Percentiles rank a stretch among this genome's conserved stretches.
Conservation (phyloP, 768 basidiomycete species). For the Paxillus rubicundulus region DNA sequence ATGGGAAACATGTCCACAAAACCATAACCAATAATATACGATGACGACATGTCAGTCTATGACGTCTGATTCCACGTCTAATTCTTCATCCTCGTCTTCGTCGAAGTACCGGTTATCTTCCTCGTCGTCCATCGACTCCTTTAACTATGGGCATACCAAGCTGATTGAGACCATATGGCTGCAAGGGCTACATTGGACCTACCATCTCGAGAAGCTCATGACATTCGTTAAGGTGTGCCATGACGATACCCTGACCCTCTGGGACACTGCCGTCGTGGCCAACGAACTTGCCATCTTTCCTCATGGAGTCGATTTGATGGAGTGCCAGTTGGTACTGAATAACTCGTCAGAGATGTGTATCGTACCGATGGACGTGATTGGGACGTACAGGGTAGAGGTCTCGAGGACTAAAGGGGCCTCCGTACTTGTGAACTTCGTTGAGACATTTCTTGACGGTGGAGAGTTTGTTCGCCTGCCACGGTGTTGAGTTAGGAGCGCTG, state of each 20-base stretch:
- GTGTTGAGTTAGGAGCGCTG: neutral
- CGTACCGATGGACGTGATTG: neutral
- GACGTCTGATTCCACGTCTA: constrained; percentile 12
- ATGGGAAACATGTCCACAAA: neutral
- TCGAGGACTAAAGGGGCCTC: constrained; percentile 87
- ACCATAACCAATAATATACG: neutral
- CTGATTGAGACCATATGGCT: neutral
- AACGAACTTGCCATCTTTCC: constrained; percentile 91
- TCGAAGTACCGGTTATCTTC: constrained; percentile 58
- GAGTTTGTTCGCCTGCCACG: constrained; percentile 83
- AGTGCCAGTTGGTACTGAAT: constrained; percentile 86
- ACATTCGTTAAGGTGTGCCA: constrained; percentile 94
- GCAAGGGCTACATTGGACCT: constrained; percentile 16
- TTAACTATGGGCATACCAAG: constrained; percentile 46
- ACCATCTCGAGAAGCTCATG: constrained; percentile 97
- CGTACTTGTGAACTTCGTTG: constrained; percentile 93
- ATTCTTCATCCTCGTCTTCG: constrained; percentile 42
- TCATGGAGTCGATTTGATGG: constrained; percentile 91
- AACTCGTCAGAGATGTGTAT: constrained; percentile 3
- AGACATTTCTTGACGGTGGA: constrained; percentile 96
- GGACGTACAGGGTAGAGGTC: constrained; percentile 87
- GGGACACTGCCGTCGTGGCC: constrained; percentile 86
- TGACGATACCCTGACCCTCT: constrained; percentile 94
- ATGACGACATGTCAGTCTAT: constrained; percentile 5
- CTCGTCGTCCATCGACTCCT: constrained; percentile 78